Evolutionary conservation across 164 flowering plant species (phyloP), one percentile per base, ranked within the genome.

Genomic region (Pachysandra terminalis): DNA sequence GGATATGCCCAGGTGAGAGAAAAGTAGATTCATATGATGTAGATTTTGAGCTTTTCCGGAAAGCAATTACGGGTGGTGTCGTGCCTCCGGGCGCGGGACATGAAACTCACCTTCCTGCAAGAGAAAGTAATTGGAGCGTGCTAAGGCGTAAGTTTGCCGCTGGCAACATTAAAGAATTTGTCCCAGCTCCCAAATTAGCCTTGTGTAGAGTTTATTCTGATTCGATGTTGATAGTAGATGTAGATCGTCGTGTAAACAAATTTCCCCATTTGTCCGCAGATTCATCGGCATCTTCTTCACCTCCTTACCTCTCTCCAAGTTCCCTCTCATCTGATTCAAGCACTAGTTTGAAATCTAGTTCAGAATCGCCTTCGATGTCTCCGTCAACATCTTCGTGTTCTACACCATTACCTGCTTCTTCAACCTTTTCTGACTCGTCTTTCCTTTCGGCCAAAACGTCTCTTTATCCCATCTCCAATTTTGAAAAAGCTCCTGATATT

Each of bases 71-170:
- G 52, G 96, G 89, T 1, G 96, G 96, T 61, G 80, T 84, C 75
- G 87, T 83, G 26, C 91, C 93, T 65, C 84, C 91, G 3, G 88
- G 79, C 66, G 78, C 84, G 70, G 91, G 81, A 56, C 84, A 81
- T 32, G 92, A 87, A 81, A 87, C 88, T 26, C 88, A 72, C 51
- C 86, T 90, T 70, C 96, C 96, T 53, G 88, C 80, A 4, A 80
- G 96, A 78, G 91, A 90, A 73, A 90, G 82, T 70, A 78, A 83
- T 79, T 90, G 96, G 96, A 86, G 93, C 73, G 71, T 64, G n/a
- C 72, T 87, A 17, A 81, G 90, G 77, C 84, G 86, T n/a, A 90
- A 88, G 77, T 86, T 84, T 82, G 83, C 87, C 35, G 65, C 73
- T 62, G 81, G 83, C 17, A 78, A 72, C 69, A 80, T 83, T 87